Base-by-base conservation (phyloP, 495 filamentous ascomycete species). In the Thermochaetoides thermophila region DNA sequence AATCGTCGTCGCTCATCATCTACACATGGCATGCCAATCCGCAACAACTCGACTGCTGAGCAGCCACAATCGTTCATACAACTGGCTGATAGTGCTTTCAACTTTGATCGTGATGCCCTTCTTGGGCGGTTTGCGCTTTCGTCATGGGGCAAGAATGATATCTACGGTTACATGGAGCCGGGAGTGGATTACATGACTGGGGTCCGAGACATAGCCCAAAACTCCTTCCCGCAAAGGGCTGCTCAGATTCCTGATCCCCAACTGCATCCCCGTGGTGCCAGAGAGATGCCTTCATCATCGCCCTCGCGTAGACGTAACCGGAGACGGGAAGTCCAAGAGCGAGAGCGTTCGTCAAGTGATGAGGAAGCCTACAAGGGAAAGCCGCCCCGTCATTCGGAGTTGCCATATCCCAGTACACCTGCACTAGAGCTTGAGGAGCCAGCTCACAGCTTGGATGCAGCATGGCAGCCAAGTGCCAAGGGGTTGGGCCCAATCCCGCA, bases 261-360 rank as follows among this genome's bases (percentile, higher is more conserved):
- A 4, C 50, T 48, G 13, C 48, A 54, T 27, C 45, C 45, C 10
- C 27, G 32, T 1, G 34, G 34, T 1, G 38, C 37, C 13, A 34
- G 45, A n/a, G 42, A 48, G 9, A 39, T 45, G 33, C 49, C 48
- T 15, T 39, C 31, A 5, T 29, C 40, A 5, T 39, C 43, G 6
- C 27, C 38, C 9, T 43, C 14, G n/a, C 36, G 39, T 29, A 37
- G 38, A 21, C 43, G 39, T 24, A 35, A 34, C 12, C 38, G 35
- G 9, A 38, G 36, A 14, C 43, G 46, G n/a, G 15, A 17, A 8
- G 30, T 37, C 24, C 34, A 46, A 8, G 49, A 50, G 6, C 32
- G 34, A 11, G 40, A 35, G 14, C 44, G 42, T 5, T 50, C 52
- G 24, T 47, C 41, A 10, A 41, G 40, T 13, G 45, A 47, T 15